phyloP scores from a whole-genome alignment of 805 yeast species.

The Sungouiella thailandica region DNA sequence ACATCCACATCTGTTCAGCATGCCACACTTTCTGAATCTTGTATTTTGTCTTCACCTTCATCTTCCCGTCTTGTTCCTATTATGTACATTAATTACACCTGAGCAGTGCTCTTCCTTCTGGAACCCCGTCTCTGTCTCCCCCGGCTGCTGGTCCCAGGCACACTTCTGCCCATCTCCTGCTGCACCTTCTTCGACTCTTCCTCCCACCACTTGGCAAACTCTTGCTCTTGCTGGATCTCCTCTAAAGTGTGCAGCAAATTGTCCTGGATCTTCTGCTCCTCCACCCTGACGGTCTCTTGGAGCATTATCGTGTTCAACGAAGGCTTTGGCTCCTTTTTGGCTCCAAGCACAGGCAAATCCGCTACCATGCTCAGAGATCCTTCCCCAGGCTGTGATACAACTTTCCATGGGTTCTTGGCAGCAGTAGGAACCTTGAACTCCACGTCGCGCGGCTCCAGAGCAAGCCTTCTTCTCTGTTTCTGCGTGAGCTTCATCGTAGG shows the following conservation, averaged over 20 bases:
- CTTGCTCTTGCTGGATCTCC: conserved; percentile 77
- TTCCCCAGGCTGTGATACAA: neutral
- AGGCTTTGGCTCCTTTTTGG: conserved; percentile 3
- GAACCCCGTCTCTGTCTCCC: conserved; percentile 3
- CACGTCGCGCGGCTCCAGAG: conserved; percentile 4
- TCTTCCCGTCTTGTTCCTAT: no score
- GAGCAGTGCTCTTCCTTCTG: neutral
- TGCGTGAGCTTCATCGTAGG: conserved; percentile 49
- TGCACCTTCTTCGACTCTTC: conserved; percentile 69
- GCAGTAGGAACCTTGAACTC: no score
- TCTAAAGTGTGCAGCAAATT: conserved; percentile 43
- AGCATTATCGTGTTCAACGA: conserved; percentile 40
- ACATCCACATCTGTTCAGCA: no score
- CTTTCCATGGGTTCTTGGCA: conserved; percentile 4
- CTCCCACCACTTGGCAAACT: conserved; percentile 86
- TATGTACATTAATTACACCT: no score
- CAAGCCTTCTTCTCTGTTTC: conserved; percentile 49
- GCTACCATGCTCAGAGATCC: neutral
- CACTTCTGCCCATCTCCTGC: conserved; percentile 28
- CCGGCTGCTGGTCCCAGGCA: no score
- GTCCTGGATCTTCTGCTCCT: conserved; percentile 23
- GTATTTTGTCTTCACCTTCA: no score
- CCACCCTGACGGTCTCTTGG: conserved; percentile 37
- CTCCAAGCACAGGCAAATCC: conserved; percentile 20
- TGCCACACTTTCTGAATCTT: no score